Evolutionary conservation across 2,329 filamentous ascomycete species (phyloP).

Genomic region (Oidium heveae): DNA sequence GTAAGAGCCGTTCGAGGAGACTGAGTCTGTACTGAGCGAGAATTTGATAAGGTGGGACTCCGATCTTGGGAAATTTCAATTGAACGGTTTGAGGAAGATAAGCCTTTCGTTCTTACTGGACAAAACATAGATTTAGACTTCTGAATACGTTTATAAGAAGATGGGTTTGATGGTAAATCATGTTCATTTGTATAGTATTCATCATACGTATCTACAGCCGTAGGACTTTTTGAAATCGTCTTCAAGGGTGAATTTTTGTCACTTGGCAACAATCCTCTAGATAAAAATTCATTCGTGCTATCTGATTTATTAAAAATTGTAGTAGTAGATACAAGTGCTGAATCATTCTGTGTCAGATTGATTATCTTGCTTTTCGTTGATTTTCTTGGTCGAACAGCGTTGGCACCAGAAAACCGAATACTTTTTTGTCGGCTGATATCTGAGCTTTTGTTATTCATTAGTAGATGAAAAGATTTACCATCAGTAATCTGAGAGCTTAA

Average conservation of each 20-base stretch:
- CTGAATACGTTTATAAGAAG: constrained; percentile 24
- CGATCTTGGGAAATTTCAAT: constrained; percentile 2
- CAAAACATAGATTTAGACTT: constrained; percentile 30
- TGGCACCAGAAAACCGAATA: constrained; percentile 22
- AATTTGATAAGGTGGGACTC: constrained; percentile 3
- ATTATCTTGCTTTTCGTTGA: constrained; percentile 7
- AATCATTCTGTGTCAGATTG: neutral
- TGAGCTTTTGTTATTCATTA: neutral
- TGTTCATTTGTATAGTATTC: constrained; percentile 24
- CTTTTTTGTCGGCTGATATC: constrained; percentile 23
- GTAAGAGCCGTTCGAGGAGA: constrained; percentile 15
- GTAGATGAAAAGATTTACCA: too few relatives aligned
- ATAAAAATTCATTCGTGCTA: constrained; percentile 12
- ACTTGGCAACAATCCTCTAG: constrained; percentile 11
- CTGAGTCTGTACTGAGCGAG: constrained; percentile 6
- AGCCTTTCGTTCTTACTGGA: constrained; percentile 8
- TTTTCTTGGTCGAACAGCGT: constrained; percentile 9
- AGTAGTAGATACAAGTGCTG: constrained; percentile 5
- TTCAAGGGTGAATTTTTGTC: constrained; percentile 8
- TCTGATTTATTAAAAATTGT: constrained; percentile 6
- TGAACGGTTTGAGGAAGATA: constrained; percentile 9
- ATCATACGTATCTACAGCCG: constrained; percentile 16
- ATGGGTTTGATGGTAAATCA: constrained; percentile 21
- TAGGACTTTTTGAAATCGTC: constrained; percentile 13
- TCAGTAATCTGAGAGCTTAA: too few relatives aligned